These are phyloP conservation scores for Thielaviopsis populi DNA, from an alignment of 2,329 filamentous ascomycete genomes.

Conservation along the genomic window DNA sequence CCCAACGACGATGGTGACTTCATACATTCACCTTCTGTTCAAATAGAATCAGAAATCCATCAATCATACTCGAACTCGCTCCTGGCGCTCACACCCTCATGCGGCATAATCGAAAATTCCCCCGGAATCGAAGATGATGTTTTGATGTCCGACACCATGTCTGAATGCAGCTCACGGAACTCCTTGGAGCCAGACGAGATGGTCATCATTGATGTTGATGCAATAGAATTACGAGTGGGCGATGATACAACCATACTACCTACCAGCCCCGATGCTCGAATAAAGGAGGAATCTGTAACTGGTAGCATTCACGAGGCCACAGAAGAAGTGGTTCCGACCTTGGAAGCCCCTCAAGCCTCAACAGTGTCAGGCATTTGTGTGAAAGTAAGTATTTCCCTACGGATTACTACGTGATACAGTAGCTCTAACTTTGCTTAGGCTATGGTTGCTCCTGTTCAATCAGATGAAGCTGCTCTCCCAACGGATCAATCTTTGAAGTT, in stretches of 20 bases:
- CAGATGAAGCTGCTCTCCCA: background rate
- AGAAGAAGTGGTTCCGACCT: background rate
- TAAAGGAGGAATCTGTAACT: background rate
- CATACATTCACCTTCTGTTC: background rate
- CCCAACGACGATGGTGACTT: background rate
- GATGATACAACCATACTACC: background rate
- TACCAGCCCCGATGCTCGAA: background rate
- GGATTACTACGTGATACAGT: background rate
- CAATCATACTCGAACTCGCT: background rate
- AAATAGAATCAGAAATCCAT: background rate
- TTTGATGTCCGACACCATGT: background rate
- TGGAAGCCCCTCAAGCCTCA: too few species aligned
- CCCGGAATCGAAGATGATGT: background rate
- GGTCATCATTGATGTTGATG: background rate
- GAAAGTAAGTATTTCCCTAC: background rate
- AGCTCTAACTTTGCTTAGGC: background rate
- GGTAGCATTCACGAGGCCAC: background rate
- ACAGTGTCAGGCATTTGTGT: background rate
- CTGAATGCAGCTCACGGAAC: background rate
- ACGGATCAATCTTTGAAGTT: background rate
- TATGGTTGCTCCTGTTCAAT: background rate
- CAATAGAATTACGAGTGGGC: background rate
- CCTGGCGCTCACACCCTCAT: background rate
- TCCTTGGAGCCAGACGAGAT: background rate
- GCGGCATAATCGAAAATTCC: background rate